Evolutionary conservation across 2,329 filamentous ascomycete genomes (phyloP).

Genomic region (Aspergillus neotritici): DNA sequence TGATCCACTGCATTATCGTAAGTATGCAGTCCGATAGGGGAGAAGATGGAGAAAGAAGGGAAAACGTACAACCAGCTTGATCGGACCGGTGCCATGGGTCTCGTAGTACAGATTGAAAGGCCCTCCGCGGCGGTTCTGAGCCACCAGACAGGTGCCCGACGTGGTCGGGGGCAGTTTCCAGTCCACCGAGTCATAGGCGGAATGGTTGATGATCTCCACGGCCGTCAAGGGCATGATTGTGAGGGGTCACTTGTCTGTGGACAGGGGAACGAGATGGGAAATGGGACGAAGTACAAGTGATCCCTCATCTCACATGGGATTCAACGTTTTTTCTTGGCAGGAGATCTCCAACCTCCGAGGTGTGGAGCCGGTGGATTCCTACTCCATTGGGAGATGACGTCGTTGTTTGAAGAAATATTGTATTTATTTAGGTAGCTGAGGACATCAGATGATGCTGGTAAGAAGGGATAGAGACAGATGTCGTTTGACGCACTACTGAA

Average conservation of each 20-base stretch:
- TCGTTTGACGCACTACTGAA: too few relatives aligned
- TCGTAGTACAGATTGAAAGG: slow-evolving; percentile 73
- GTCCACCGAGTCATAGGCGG: slow-evolving; percentile 25
- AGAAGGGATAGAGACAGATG: too few relatives aligned
- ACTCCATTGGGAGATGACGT: too few relatives aligned
- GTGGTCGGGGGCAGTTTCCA: slow-evolving; percentile 56
- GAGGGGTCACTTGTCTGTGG: neutral
- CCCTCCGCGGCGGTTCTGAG: slow-evolving; percentile 60
- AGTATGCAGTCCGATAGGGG: neutral
- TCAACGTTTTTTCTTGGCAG: too few relatives aligned
- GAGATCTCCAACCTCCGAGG: too few relatives aligned
- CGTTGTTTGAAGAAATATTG: too few relatives aligned
- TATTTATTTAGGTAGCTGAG: too few relatives aligned
- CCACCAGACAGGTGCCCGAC: slow-evolving; percentile 58
- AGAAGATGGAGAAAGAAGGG: neutral
- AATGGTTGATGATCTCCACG: slow-evolving; percentile 27
- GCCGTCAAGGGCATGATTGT: slow-evolving; percentile 25
- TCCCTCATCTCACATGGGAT: too few relatives aligned
- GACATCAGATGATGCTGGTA: too few relatives aligned
- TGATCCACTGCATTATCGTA: slow-evolving; percentile 57
- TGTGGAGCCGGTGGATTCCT: too few relatives aligned
- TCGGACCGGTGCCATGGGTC: slow-evolving; percentile 68
- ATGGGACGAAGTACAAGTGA: too few relatives aligned
- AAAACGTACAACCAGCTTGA: slow-evolving; percentile 63
- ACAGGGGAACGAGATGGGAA: too few relatives aligned